Base-by-base conservation (phyloP, 306 rosid genomes). In the Mucuna pruriens region DNA sequence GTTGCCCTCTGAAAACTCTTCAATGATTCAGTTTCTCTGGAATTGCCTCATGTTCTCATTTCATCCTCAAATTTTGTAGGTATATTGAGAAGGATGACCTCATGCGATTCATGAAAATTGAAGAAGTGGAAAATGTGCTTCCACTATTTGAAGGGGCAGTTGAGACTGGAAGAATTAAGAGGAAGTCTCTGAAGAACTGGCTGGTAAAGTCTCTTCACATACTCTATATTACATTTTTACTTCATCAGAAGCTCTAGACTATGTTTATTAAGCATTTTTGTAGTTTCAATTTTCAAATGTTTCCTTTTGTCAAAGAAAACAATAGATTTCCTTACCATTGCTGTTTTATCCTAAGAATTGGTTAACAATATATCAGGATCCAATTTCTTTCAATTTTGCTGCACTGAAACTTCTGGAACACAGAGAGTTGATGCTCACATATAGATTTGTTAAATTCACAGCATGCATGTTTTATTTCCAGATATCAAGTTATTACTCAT, bases 21-120 rank as follows among this genome's bases (percentile, higher is more conserved):
- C 61, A 40, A 33, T 38, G 15, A 22, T 79, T 61, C 74, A 39
- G 25, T 69, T 80, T 79, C 38, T 76, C 1, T 22, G n/a, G 38
- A 33, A 7, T 65, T 85, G 63, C 57, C 78, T 79, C 36, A 29
- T 71, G 20, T 72, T 82, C 79, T 71, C 22, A 9, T 82, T 49
- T 29, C 29, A 57, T 17, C 45, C 20, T 45, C 20, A 17, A 82
- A 26, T 61, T 75, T 75, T 46, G 34, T 78, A 94, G 97, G 91
- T 87, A 87, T 81, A 88, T 94, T 73, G 92, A 89, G 33, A 91
- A 86, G 91, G 94, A 94, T 29, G 96, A 94, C 57, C 98, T 92
- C 54, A 78, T 82, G 87, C 88, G 89, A 54, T 92, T 94, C 83
- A 80, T 92, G 91, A 90, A 34, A 16, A 86, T 19, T 49, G 92